These are phyloP conservation scores for Coemansia sp. DNA, from an alignment of 192 early-diverging fungal species.

Conservation along the genomic window DNA sequence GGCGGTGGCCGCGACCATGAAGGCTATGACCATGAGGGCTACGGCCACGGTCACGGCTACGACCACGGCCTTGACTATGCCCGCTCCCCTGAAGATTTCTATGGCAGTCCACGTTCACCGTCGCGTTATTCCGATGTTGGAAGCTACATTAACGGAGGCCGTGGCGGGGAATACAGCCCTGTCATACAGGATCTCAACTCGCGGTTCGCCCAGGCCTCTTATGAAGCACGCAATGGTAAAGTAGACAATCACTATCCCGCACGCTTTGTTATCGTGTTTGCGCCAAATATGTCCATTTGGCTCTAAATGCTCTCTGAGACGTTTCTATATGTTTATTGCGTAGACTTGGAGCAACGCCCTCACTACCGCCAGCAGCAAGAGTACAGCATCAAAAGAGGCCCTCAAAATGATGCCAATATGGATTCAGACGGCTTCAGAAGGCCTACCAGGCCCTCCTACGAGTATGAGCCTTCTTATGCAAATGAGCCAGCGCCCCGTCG, in stretches of 20 bases:
- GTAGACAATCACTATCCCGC: neutral
- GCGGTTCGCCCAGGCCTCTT: neutral
- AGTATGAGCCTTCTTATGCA: slow-evolving; percentile 7
- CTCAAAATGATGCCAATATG: neutral
- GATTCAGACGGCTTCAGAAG: neutral
- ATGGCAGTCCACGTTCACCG: neutral
- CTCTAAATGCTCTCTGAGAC: neutral
- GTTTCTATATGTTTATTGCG: neutral
- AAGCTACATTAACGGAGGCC: neutral
- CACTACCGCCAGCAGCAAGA: neutral
- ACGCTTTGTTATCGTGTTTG: neutral
- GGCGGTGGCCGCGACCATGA: neutral
- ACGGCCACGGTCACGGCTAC: neutral
- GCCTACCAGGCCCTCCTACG: neutral
- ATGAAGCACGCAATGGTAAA: slow-evolving; percentile 4
- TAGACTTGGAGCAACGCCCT: neutral
- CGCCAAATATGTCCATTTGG: neutral
- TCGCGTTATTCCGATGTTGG: neutral
- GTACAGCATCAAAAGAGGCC: neutral
- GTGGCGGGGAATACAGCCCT: neutral
- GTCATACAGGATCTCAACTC: neutral
- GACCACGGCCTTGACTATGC: neutral
- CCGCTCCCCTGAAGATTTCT: neutral
- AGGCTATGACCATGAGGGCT: neutral
- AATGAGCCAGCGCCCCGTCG: neutral